Base-by-base conservation (phyloP, 2,329 filamentous ascomycete genomes). In the Ophiostoma novo-ulmi region DNA sequence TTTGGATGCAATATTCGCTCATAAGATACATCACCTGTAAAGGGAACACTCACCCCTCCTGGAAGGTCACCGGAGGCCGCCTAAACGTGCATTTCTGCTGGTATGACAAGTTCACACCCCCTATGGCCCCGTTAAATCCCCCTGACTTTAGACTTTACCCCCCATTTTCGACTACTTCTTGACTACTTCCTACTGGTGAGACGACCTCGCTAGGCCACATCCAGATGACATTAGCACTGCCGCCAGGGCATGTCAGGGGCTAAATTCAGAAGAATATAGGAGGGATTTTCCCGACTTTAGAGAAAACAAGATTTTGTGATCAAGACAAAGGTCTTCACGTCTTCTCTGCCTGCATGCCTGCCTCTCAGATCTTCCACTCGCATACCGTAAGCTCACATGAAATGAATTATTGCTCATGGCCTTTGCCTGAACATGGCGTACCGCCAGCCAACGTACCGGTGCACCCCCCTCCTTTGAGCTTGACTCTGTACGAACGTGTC, bases 201-300 rank as follows among this genome's bases (percentile, higher is more conserved):
- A 63, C 58, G 11, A 63, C 58, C 58, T 63, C 58, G 58, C 58
- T 63, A 63, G 58, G 58, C 58, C 22, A 63, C 58, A 63, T 63
- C 26, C 58, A 63, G 58, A 63, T 26, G 11, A 7, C 14, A 8
- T 63, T 35, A 63, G 58, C 58, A 63, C 58, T 3, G 26, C 58
- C 6, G 58, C 58, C 35, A 63, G 58, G 26, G 58, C 22, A 26
- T 26, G 22, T 13, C 52, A 58, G 52, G 52, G 52, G 5, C 26
- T 26, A 6, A 58, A 26, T 31, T 55, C 14, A 3, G 22, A 58
- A 10, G n/a, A 58, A 14, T 26, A 58, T 31, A 35, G 22, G 22
- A 35, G 26, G 26, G 22, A 36, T 58, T 58, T 44, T 58, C 17
- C 52, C 26, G n/a, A 58, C 11, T 58, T 58, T 58, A 22, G 5